Base-by-base conservation (phyloP, 805 yeast species). In the Lipomyces oligophaga region DNA sequence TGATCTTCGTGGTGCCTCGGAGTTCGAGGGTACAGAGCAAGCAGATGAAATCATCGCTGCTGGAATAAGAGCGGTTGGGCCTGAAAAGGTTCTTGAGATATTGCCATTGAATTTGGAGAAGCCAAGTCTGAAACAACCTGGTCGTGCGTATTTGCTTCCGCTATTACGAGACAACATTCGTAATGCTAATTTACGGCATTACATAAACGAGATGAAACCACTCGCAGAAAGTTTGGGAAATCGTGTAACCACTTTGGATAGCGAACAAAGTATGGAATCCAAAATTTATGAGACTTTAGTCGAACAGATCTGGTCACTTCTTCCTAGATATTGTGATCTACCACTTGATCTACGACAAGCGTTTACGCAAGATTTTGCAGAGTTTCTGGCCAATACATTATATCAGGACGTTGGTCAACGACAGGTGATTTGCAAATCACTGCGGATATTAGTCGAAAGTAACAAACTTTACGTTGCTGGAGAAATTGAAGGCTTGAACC, bases 111-210 rank as follows among this genome's bases (percentile, higher is more conserved):
- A 90, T 61, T 72, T 93, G 58, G 72, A 74, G 25, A 74, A 75
- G 37, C 78, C 82, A 4, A 47, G 54, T 1, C 58, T 70, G 21
- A 66, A 69, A 26, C 72, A 74, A 34, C 75, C 81, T n/a, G 97
- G 97, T 37, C 78, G 97, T 63, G 97, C 97, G 37, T 93, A 97
- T 97, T 62, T 93, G 58, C 74, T 93, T 55, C 98, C 98, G 8
- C 64, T 93, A 27, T 74, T 93, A 52, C 82, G 97, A 68, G 97
- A 89, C 60, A 80, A 85, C 60, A 83, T 87, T 22, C 76, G 81
- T 58, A 76, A 79, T 59, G 83, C 97, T 1, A 73, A 75, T 38
- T 70, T 93, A 45, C 69, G 75, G 0, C 85, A 73, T 62, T 93
- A 79, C 66, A 73, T 76, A 48, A 66, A 67, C 19, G 71, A 80